Evolutionary conservation across 192 early-diverging fungal genomes (phyloP).

Genomic region (Linnemannia exigua): DNA sequence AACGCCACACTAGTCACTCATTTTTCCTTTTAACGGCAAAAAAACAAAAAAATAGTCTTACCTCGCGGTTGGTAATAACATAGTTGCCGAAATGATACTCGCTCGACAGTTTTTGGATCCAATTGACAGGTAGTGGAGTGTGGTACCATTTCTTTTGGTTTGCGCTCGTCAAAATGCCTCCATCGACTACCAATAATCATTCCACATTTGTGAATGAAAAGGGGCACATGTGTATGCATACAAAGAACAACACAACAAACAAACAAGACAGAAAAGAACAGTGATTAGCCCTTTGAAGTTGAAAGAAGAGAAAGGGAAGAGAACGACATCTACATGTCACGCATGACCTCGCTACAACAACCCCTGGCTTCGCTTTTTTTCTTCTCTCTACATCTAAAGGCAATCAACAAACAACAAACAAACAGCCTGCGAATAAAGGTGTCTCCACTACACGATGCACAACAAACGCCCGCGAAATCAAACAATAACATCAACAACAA

Average conservation of each 20-base stretch:
- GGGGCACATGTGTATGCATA: background rate
- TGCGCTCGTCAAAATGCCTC: constrained; percentile 52
- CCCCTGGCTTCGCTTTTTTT: background rate
- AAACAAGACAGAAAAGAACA: background rate
- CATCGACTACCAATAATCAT: constrained; percentile 20
- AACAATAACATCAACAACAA: background rate
- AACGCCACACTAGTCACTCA: background rate
- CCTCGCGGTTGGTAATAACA: constrained; percentile 54
- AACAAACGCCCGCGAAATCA: background rate
- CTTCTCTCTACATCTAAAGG: background rate
- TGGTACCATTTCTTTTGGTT: constrained; percentile 54
- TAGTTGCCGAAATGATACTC: constrained; percentile 62
- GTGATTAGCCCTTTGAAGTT: background rate
- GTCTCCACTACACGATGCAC: background rate
- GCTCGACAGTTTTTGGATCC: constrained; percentile 56
- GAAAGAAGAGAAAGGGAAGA: background rate
- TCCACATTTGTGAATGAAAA: background rate
- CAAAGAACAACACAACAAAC: background rate
- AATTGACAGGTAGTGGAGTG: constrained; percentile 52
- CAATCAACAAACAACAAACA: background rate
- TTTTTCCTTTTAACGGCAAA: background rate
- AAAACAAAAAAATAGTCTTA: background rate
- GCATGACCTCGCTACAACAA: background rate
- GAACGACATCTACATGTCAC: background rate
- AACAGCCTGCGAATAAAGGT: background rate